Evolutionary conservation across 208 protist species (phyloP), one percentile per base, ranked within the genome.

Genomic region (Wallacemonas sp.): DNA sequence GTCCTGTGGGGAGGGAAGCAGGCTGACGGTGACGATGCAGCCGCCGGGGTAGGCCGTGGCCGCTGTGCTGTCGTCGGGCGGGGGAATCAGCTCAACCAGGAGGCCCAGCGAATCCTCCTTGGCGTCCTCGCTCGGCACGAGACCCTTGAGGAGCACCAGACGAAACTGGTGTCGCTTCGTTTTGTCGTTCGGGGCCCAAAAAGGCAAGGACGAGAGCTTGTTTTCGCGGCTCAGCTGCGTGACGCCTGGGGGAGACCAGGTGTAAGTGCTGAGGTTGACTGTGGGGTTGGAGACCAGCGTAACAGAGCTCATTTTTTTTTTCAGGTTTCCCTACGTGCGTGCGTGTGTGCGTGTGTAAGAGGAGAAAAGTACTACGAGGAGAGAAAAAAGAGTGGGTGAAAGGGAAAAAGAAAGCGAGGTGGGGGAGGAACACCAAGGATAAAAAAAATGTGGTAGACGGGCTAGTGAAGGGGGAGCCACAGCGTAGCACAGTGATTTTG

Each of bases 191-290:
- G 86, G 89, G 1, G 81, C 62, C 83, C 83, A 93, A 60, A 95
- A 95, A 1, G 89, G 86, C 11, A 91, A 77, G 2, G 89, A 93
- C 27, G 68, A 78, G 6, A 91, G 58, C 65, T 95, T 95, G 84
- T 95, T 95, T 11, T 78, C 60, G 2, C 84, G 81, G 24, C 70
- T 86, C 2, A 95, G 74, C 33, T 85, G 61, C 17, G 66, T 47
- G 14, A 92, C 48, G 19, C 83, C 83, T 2, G 32, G 2, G 12
- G 74, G 61, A 5, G 55, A 58, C 83, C 83, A 90, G 11, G 64
- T 60, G 67, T 90, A 75, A 21, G 79, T 75, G 17, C 78, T 81
- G n/a, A 78, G 70, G 55, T 82, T 57, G 3, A 63, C 68, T 30
- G 71, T 66, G 14, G 81, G 80, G 65, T 89, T 91, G 58, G 73